These are phyloP conservation scores for Auricularia sp. DNA, from an alignment of 768 basidiomycete genomes.

Conservation along the genomic window DNA sequence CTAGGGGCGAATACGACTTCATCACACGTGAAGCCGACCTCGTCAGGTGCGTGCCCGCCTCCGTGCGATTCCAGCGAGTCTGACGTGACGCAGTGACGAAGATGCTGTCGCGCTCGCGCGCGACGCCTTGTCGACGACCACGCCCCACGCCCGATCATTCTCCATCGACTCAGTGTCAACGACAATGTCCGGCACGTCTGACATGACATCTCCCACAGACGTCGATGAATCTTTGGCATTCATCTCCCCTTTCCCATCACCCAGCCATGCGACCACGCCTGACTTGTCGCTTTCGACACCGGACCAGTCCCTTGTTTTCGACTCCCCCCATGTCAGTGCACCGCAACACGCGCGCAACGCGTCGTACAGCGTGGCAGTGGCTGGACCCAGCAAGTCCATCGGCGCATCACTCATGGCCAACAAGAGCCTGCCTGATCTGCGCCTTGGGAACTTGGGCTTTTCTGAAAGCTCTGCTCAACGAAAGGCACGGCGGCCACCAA, in stretches of 20 bases:
- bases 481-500: constrained; percentile 4
- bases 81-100: constrained; percentile 21
- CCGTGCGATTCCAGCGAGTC: neutral
- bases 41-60: constrained; percentile 1
- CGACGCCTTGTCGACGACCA: constrained; percentile 17
- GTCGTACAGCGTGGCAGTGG: constrained; percentile 36
- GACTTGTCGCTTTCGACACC: neutral
- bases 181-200: neutral
- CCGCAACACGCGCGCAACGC: constrained; percentile 43
- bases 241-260: constrained; percentile 3
- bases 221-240: neutral
- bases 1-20: neutral
- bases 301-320: constrained; percentile 5
- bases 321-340: constrained; percentile 24
- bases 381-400: constrained; percentile 24
- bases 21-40: neutral
- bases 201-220: neutral
- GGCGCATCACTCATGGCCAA: constrained; percentile 41
- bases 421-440: constrained; percentile 82
- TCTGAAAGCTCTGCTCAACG: constrained; percentile 22
- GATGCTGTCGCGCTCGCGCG: constrained; percentile 29
- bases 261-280: neutral
- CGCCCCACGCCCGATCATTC: constrained; percentile 42
- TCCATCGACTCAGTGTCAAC: constrained; percentile 43
- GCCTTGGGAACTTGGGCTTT: constrained; percentile 38